Evolutionary conservation across 2,329 filamentous ascomycete genomes (phyloP).

Genomic region (Microdochium paspali): DNA sequence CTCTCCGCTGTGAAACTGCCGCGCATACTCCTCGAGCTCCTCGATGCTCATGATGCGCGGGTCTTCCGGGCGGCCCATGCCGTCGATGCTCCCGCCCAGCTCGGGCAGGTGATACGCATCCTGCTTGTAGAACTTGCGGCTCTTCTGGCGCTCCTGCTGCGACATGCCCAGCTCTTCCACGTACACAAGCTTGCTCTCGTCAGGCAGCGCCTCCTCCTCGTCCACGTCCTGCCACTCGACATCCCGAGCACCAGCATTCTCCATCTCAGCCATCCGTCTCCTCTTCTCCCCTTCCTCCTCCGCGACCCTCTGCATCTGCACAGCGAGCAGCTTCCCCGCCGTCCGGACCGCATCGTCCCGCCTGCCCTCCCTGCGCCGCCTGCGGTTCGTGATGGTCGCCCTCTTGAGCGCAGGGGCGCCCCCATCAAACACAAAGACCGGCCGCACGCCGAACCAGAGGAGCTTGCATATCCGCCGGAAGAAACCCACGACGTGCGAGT

Average conservation of each 20-base stretch:
- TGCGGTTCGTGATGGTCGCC: constrained; percentile 75
- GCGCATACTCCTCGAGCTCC: constrained; percentile 87
- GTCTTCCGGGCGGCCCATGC: constrained; percentile 85
- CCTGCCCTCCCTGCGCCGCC: constrained; percentile 73
- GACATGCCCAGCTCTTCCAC: constrained; percentile 83
- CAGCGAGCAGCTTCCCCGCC: constrained; percentile 80
- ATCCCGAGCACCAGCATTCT: constrained; percentile 26
- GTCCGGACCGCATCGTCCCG: constrained; percentile 89
- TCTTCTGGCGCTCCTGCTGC: constrained; percentile 62
- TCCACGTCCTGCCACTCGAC: constrained; percentile 12
- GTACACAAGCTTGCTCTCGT: constrained; percentile 67
- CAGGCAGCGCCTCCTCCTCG: constrained; percentile 58
- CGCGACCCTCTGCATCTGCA: constrained; percentile 86
- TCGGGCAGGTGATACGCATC: constrained; percentile 95
- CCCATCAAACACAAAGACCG: constrained; percentile 96
- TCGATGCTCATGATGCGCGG: constrained; percentile 94
- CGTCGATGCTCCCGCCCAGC: constrained; percentile 65
- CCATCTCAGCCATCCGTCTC: constrained; percentile 34
- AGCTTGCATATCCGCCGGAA: constrained; percentile 98
- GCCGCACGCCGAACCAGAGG: constrained; percentile 90
- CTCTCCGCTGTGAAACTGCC: constrained; percentile 85
- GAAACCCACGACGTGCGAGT: constrained; percentile 94
- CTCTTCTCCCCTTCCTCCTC: constrained; percentile 73
- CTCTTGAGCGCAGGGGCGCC: constrained; percentile 86
- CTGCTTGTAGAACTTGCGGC: constrained; percentile 75